These are phyloP conservation scores for Platanthera zijinensis DNA, from an alignment of 106 monocot species.

Conservation along the genomic window DNA sequence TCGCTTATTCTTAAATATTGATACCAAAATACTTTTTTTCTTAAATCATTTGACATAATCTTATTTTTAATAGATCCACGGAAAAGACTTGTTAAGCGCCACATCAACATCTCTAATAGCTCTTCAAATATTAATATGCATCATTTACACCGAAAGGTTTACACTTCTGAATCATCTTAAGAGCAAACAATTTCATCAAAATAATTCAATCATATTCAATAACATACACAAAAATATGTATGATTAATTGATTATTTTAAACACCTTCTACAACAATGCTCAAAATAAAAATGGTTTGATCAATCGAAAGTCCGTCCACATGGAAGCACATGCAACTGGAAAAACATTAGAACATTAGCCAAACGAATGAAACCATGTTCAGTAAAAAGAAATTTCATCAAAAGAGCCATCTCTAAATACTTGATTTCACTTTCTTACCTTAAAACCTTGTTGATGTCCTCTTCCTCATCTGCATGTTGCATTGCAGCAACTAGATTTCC, in stretches of 20 bases:
- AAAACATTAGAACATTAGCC: not conserved
- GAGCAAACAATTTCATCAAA: not conserved
- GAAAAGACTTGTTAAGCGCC: too few relatives aligned
- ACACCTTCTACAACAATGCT: not conserved
- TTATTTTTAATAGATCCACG: too few relatives aligned
- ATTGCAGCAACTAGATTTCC: constrained; percentile 88
- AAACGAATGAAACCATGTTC: not conserved
- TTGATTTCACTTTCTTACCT: constrained; percentile 30
- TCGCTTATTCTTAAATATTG: too few relatives aligned
- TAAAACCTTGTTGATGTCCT: constrained; percentile 95
- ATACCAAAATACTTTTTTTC: too few relatives aligned
- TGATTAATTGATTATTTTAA: not conserved
- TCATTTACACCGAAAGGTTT: too few relatives aligned
- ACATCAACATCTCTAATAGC: too few relatives aligned
- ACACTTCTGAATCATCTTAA: too few relatives aligned
- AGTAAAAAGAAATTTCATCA: not conserved
- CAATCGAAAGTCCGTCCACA: not conserved
- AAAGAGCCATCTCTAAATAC: not conserved
- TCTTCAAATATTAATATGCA: too few relatives aligned
- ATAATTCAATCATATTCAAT: not conserved
- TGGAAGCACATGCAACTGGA: not conserved
- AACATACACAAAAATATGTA: not conserved
- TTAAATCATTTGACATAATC: too few relatives aligned
- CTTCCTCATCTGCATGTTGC: constrained; percentile 94
- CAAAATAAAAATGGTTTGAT: not conserved